A percentile compares a stretch with the other conserved stretches of the same genome.
These are phyloP conservation scores for Sugiyamaella marilandica DNA, from an alignment of 805 yeast genomes.

Conservation along the genomic window DNA sequence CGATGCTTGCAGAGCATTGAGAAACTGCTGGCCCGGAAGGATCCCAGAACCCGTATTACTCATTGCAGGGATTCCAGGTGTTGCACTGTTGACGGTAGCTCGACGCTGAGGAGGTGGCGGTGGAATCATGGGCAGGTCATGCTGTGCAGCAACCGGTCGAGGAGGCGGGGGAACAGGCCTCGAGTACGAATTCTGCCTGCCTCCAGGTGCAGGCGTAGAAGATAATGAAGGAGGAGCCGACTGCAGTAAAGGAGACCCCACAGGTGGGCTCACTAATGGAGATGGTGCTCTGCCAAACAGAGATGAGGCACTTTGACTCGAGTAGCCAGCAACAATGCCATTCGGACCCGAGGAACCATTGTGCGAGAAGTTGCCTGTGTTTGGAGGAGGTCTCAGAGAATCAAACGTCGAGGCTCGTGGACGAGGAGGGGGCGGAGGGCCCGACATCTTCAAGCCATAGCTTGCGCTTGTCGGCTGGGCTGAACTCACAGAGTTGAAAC, in stretches of 20 bases:
- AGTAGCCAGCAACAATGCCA: neutral
- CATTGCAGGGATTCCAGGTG: neutral
- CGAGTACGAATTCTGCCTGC: neutral
- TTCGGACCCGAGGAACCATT: neutral
- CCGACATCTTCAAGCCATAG: neutral
- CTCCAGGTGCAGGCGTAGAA: neutral
- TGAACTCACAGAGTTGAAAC: neutral
- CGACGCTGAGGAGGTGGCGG: constrained; percentile 11
- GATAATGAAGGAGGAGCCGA: constrained; percentile 3
- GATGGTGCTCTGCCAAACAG: neutral
- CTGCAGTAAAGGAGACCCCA: neutral
- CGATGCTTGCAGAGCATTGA: constrained; percentile 1
- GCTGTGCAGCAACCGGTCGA: neutral
- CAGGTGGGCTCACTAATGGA: neutral
- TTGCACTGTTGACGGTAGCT: neutral
- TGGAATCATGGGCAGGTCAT: constrained; percentile 3
- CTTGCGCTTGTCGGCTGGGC: neutral
- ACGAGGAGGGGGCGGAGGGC: constrained; percentile 5
- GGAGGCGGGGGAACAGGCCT: constrained; percentile 10
- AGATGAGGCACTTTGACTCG: neutral
- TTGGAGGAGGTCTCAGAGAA: constrained; percentile 3
- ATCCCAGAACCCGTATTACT: neutral
- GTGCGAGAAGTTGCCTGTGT: neutral
- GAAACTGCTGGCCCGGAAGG: neutral
- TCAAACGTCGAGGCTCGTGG: neutral